A percentile compares a stretch with the other conserved stretches of the same genome.
Evolutionary conservation across 106 monocot genomes (phyloP).

Genomic region (Cymbidium sinense): DNA sequence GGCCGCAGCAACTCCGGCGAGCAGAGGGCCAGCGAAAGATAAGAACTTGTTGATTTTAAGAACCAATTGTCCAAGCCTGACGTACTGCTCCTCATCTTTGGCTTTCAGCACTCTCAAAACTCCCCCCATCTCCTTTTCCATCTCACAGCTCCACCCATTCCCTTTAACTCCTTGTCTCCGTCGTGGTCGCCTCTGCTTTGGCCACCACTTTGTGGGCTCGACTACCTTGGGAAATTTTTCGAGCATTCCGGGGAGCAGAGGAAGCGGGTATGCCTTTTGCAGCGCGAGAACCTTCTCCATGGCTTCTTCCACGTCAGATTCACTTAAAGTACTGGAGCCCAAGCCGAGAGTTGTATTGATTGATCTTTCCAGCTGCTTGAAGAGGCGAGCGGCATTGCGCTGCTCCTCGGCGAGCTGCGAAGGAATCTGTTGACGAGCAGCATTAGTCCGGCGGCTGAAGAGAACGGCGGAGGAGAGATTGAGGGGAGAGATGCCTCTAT

Average conservation of each 20-base stretch:
- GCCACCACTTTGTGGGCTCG: slow-evolving; percentile 80
- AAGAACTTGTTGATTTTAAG: slow-evolving; percentile 48
- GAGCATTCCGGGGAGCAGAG: slow-evolving; percentile 52
- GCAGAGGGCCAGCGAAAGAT: slow-evolving; percentile 49
- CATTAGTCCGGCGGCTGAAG: slow-evolving; percentile 3
- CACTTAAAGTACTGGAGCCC: slow-evolving; percentile 1
- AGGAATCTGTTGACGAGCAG: slow-evolving; percentile 58
- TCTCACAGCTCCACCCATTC: slow-evolving; percentile 49
- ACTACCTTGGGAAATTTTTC: slow-evolving; percentile 70
- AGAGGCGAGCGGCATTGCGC: slow-evolving; percentile 65
- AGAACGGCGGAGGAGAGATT: slow-evolving; percentile 23
- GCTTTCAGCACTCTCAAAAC: slow-evolving; percentile 31
- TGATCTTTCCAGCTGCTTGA: slow-evolving; percentile 52
- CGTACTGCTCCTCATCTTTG: slow-evolving; percentile 53
- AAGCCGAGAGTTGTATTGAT: slow-evolving; percentile 25
- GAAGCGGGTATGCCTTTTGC: slow-evolving; percentile 65
- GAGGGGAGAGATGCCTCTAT: slow-evolving; percentile 15
- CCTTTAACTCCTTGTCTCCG: neutral
- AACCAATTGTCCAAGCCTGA: slow-evolving; percentile 26
- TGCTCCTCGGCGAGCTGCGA: slow-evolving; percentile 94
- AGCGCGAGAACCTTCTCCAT: slow-evolving; percentile 62
- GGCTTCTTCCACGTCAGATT: slow-evolving; percentile 35
- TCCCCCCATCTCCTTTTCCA: slow-evolving; percentile 57
- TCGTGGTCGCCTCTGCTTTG: slow-evolving; percentile 9
- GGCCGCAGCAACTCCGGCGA: slow-evolving; percentile 48